Percentiles rank a stretch among this genome's conserved stretches.
These are phyloP conservation scores for Allantophomopsis cytisporea DNA, from an alignment of 2,329 filamentous ascomycete genomes.

Conservation along the genomic window DNA sequence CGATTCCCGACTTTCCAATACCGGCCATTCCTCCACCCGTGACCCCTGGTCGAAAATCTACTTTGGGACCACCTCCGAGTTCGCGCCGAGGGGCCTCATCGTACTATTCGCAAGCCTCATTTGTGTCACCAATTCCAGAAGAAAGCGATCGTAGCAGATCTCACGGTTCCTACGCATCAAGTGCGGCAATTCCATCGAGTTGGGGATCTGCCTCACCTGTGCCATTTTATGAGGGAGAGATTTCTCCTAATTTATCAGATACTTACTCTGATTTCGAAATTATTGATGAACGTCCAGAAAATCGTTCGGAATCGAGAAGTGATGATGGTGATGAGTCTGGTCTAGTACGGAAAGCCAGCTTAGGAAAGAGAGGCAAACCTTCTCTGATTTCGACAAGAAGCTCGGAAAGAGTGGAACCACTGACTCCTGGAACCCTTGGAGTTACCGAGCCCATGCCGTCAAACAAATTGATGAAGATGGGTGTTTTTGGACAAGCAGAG, in stretches of 20 bases:
- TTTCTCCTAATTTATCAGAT: slow-evolving; percentile 1
- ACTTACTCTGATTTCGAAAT: slow-evolving; percentile 5
- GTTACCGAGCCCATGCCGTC: slow-evolving; percentile 19
- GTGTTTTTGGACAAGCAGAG: slow-evolving; percentile 1
- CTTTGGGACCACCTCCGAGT: slow-evolving; percentile 45
- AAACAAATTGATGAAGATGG: slow-evolving; percentile 22
- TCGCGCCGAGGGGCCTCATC: slow-evolving; percentile 46
- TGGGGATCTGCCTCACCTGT: slow-evolving; percentile 40
- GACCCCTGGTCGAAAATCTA: slow-evolving; percentile 27
- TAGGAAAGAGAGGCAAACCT: slow-evolving; percentile 46
- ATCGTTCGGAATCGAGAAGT: slow-evolving; percentile 11
- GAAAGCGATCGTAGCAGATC: slow-evolving; percentile 40
- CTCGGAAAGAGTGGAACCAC: slow-evolving; percentile 9
- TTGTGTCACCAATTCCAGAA: slow-evolving; percentile 64
- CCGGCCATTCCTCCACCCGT: slow-evolving; percentile 7
- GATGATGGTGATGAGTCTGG: slow-evolving; percentile 31
- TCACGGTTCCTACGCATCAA: slow-evolving; percentile 56
- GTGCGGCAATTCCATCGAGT: slow-evolving; percentile 55
- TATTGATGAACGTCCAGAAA: slow-evolving; percentile 14
- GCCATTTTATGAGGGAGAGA: slow-evolving; percentile 22
- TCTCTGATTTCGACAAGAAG: slow-evolving; percentile 34
- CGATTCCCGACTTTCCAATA: slow-evolving; percentile 37
- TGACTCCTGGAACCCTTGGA: slow-evolving; percentile 5
- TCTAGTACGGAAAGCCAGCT: slow-evolving; percentile 45
- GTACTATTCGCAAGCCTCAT: slow-evolving; percentile 52